Conservation (phyloP, 805 yeast species). For the Candida xiaguanensis region DNA sequence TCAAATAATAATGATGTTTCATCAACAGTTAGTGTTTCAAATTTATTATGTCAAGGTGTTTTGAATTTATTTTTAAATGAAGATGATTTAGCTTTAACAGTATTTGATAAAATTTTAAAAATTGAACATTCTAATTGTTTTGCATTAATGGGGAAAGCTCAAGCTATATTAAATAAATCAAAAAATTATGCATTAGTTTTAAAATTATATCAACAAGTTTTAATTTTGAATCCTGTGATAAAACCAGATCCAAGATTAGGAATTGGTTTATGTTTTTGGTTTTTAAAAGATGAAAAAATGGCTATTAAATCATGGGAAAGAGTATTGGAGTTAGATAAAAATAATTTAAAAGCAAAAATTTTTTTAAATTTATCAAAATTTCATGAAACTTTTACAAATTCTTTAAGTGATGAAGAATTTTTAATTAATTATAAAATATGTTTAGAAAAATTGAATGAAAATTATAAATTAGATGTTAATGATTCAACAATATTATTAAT, state of each 20-base stretch:
- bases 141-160: slow-evolving; percentile 83
- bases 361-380: slow-evolving; percentile 66
- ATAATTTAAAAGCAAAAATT: slow-evolving; percentile 57
- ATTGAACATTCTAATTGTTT: slow-evolving; percentile 59
- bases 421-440: slow-evolving; percentile 55
- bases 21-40: slow-evolving; percentile 9
- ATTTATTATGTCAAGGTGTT: slow-evolving; percentile 64
- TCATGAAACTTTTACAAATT: slow-evolving; percentile 55
- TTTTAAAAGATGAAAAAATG: slow-evolving; percentile 68
- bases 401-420: slow-evolving; percentile 62
- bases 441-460: slow-evolving; percentile 42
- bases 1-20: slow-evolving; percentile 5
- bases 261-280: slow-evolving; percentile 92
- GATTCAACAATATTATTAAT: slow-evolving; percentile 64
- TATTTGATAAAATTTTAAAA: slow-evolving; percentile 59
- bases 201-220: slow-evolving; percentile 77
- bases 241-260: slow-evolving; percentile 94
- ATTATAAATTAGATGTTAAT: slow-evolving; percentile 37
- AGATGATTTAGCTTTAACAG: slow-evolving; percentile 67
- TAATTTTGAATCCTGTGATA: slow-evolving; percentile 70
- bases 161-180: slow-evolving; percentile 62
- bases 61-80: slow-evolving; percentile 54
- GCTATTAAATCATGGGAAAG: slow-evolving; percentile 85
- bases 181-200: slow-evolving; percentile 72
- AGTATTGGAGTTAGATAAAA: slow-evolving; percentile 61